Evolutionary conservation across 1,284 basidiomycete genomes (phyloP).

Genomic region (Wolfiporia cocos): DNA sequence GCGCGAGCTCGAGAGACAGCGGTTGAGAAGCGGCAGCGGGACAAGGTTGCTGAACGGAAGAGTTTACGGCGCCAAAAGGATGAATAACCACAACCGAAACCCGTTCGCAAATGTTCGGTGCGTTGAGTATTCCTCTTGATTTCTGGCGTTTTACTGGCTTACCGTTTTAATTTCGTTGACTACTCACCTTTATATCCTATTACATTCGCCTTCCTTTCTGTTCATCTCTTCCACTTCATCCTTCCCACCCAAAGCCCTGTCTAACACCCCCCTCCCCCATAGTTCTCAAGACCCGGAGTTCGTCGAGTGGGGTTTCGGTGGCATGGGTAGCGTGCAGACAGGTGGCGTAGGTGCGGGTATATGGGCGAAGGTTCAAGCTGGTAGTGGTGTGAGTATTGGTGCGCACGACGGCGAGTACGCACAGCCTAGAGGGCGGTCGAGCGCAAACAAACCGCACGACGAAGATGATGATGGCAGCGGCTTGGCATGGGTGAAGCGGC

Average conservation of each 20-base stretch:
- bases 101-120: constrained; percentile 31
- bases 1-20: constrained; percentile 10
- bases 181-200: background rate
- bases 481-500: constrained; percentile 11
- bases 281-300: constrained; percentile 56
- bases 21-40: constrained; percentile 14
- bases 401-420: constrained; percentile 18
- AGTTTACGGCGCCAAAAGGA: constrained; percentile 56
- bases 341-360: constrained; percentile 12
- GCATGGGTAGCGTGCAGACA: constrained; percentile 65
- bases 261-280: background rate
- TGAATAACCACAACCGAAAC: constrained; percentile 17
- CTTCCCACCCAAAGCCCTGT: constrained; percentile 1
- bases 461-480: constrained; percentile 9
- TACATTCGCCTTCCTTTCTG: background rate
- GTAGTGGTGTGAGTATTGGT: constrained; percentile 32
- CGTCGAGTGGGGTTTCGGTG: constrained; percentile 83
- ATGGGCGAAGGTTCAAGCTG: constrained; percentile 17
- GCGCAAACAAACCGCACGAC: background rate
- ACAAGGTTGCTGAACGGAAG: constrained; percentile 66
- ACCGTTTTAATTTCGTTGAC: constrained; percentile 1
- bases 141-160: background rate
- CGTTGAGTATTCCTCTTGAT: constrained; percentile 6
- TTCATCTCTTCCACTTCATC: background rate
- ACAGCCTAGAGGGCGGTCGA: constrained; percentile 41